phyloP scores from a whole-genome alignment of 768 basidiomycete species.

The Lentinula edodes region DNA sequence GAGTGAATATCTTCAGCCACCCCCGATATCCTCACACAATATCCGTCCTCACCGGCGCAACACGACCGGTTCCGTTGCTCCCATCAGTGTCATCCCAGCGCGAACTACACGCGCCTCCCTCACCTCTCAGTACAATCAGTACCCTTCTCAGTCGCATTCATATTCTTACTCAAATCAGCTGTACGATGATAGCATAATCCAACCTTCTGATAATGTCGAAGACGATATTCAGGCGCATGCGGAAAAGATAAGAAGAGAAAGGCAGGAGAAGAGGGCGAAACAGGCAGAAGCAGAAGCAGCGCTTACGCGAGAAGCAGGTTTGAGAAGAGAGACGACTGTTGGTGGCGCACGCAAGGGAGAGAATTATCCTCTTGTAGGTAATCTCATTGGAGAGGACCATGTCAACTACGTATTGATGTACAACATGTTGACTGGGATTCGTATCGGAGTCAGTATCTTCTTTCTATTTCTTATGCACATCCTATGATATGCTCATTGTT shows the following conservation, averaged over 20 bases:
- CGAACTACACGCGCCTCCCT: slow-evolving; percentile 19
- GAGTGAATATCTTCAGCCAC: slow-evolving; percentile 48
- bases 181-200: slow-evolving; percentile 24
- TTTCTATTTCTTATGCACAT: background rate
- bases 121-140: slow-evolving; percentile 26
- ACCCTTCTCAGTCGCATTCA: slow-evolving; percentile 18
- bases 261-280: slow-evolving; percentile 63
- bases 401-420: slow-evolving; percentile 99
- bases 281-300: slow-evolving; percentile 59
- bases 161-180: background rate
- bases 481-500: background rate
- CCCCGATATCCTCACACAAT: slow-evolving; percentile 21
- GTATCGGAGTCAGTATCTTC: slow-evolving; percentile 69
- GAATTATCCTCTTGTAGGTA: slow-evolving; percentile 78
- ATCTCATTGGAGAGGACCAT: slow-evolving; percentile 96
- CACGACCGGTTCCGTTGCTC: slow-evolving; percentile 54
- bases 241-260: slow-evolving; percentile 78
- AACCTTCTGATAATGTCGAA: slow-evolving; percentile 47
- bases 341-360: slow-evolving; percentile 22
- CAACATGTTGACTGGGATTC: slow-evolving; percentile 99
- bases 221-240: slow-evolving; percentile 86
- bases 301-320: slow-evolving; percentile 29
- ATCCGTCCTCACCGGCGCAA: slow-evolving; percentile 52
- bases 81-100: slow-evolving; percentile 14
- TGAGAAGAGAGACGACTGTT: slow-evolving; percentile 11